Percentiles rank a stretch among this genome's conserved stretches.
Conservation (phyloP, 2,329 filamentous ascomycete genomes). For the Phialophora expanda region DNA sequence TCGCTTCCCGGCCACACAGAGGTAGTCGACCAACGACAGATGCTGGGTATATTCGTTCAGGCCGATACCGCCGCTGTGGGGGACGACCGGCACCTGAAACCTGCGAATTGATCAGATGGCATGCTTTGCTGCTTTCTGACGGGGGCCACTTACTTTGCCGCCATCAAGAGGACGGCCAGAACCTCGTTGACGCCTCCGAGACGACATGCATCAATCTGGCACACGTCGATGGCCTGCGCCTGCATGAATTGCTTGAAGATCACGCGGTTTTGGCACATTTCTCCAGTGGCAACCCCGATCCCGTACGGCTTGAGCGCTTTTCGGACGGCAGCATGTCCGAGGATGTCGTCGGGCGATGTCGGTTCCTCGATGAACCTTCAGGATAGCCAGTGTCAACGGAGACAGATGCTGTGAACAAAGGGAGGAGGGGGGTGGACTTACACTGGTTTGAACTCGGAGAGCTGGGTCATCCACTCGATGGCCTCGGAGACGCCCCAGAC, state of each 20-base stretch:
- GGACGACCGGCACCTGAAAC: conserved; percentile 79
- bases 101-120: conserved; percentile 41
- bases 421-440: not conserved
- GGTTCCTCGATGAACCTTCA: conserved; percentile 57
- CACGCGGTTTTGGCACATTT: conserved; percentile 37
- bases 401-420: not conserved
- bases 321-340: conserved; percentile 36
- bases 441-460: conserved; percentile 35
- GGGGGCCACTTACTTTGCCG: conserved; percentile 44
- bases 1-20: conserved; percentile 79
- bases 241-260: conserved; percentile 40
- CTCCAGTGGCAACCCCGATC: conserved; percentile 38
- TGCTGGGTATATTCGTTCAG: conserved; percentile 95
- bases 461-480: conserved; percentile 38
- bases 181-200: conserved; percentile 53
- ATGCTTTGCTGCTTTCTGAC: not conserved
- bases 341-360: conserved; percentile 36
- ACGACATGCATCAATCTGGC: conserved; percentile 36
- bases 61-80: conserved; percentile 87
- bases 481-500: conserved; percentile 38
- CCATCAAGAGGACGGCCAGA: conserved; percentile 85
- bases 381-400: not conserved
- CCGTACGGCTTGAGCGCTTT: conserved; percentile 48
- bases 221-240: conserved; percentile 33
- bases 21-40: conserved; percentile 89